phyloP scores from a whole-genome alignment of 129 eudicot genomes.

The Helianthus tuberosus region DNA sequence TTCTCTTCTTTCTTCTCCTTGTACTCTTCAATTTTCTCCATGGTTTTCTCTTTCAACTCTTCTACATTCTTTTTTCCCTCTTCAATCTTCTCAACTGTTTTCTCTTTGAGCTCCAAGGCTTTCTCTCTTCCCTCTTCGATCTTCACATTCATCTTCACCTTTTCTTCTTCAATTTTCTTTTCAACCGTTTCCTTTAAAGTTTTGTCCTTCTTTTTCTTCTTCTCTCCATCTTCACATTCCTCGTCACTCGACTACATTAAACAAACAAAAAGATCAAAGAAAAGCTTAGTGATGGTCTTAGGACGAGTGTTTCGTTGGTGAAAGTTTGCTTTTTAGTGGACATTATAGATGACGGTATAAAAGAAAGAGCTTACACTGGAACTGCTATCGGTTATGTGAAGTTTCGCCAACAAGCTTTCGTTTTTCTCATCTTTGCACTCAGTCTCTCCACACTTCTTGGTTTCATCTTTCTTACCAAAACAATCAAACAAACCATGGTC shows the following conservation, averaged over 20 bases:
- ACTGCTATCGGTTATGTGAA: slow-evolving; percentile 57
- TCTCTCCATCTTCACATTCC: slow-evolving; percentile 60
- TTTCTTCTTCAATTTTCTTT: slow-evolving; percentile 27
- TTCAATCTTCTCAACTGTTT: slow-evolving; percentile 36
- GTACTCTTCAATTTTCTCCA: slow-evolving; percentile 30
- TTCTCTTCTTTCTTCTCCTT: slow-evolving; percentile 7
- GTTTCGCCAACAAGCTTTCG: slow-evolving; percentile 45
- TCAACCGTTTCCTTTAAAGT: slow-evolving; percentile 66
- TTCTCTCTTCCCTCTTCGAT: slow-evolving; percentile 28
- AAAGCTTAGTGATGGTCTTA: too few species aligned
- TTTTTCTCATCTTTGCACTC: slow-evolving; percentile 39
- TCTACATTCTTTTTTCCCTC: slow-evolving; percentile 29
- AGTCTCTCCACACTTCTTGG: slow-evolving; percentile 34
- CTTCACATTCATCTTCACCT: slow-evolving; percentile 36
- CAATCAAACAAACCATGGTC: slow-evolving; percentile 64
- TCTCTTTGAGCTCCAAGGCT: slow-evolving; percentile 38
- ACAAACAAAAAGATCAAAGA: slow-evolving; percentile 1
- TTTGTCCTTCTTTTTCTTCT: slow-evolving; percentile 61
- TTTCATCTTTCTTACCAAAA: slow-evolving; percentile 60
- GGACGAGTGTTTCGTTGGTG: too few species aligned
- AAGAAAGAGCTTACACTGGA: slow-evolving; percentile 57
- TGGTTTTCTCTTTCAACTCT: slow-evolving; percentile 37
- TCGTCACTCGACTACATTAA: slow-evolving; percentile 69
- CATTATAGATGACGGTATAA: neutral
- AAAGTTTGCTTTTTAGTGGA: too few species aligned